phyloP scores from a whole-genome alignment of 352 stramenopile genomes.

The Phytophthora citricola region DNA sequence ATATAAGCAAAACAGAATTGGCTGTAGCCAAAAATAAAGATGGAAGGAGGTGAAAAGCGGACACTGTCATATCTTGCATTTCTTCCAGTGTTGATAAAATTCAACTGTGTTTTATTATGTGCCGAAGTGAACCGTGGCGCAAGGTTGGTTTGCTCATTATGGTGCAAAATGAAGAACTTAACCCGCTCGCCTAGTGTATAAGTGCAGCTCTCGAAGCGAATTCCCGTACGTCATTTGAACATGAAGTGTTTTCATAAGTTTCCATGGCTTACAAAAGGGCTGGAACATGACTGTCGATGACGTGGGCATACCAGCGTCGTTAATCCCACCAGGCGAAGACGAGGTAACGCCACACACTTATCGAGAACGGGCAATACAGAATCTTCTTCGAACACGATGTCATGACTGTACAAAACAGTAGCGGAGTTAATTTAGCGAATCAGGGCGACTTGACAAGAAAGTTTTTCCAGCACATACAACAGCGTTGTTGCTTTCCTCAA shows the following conservation, averaged over 20 bases:
- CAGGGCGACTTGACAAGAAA: background rate
- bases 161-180: background rate
- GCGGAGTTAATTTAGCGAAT: background rate
- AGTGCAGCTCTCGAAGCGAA: background rate
- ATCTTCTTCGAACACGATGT: background rate
- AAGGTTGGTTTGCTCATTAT: too few species aligned
- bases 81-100: too few species aligned
- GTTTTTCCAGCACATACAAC: background rate
- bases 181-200: background rate
- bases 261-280: background rate
- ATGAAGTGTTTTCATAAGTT: background rate
- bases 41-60: too few species aligned
- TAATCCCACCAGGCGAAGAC: background rate
- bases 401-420: background rate
- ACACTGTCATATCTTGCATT: too few species aligned
- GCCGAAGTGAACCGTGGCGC: too few species aligned
- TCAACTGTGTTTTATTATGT: too few species aligned
- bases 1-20: too few species aligned
- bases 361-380: background rate
- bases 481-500: background rate
- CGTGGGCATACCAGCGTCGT: background rate
- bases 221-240: background rate
- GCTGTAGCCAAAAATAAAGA: too few species aligned
- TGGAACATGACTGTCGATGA: background rate
- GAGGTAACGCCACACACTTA: background rate